These are phyloP conservation scores for Grammothele lineata DNA, from an alignment of 768 basidiomycete species.

Conservation along the genomic window DNA sequence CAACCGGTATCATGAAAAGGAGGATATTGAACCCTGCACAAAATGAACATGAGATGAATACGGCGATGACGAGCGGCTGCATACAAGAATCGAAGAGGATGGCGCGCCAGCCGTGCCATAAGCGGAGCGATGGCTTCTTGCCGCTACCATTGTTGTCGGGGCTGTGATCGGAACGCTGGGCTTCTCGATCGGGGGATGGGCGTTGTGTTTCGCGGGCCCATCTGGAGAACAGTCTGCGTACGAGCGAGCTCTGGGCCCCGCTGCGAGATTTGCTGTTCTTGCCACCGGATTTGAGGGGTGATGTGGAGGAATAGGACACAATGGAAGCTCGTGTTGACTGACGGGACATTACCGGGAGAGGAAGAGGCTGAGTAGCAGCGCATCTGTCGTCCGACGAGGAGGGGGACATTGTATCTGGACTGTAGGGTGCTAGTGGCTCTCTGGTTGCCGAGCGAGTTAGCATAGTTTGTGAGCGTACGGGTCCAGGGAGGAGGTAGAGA, in stretches of 20 bases:
- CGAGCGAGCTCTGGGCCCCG: not conserved
- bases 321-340: conserved; percentile 17
- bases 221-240: conserved; percentile 4
- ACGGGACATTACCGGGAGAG: conserved; percentile 15
- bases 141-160: conserved; percentile 9
- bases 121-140: conserved; percentile 6
- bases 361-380: conserved; percentile 7
- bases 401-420: conserved; percentile 5
- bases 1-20: conserved; percentile 58
- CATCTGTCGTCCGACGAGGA: conserved; percentile 12
- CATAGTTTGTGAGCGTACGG: too few species aligned
- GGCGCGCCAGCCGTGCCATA: conserved; percentile 48
- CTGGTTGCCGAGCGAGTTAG: conserved; percentile 12
- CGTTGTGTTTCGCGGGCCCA: conserved; percentile 1
- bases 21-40: conserved; percentile 65
- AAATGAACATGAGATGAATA: not conserved
- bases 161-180: conserved; percentile 4
- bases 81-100: conserved; percentile 56
- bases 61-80: conserved; percentile 16
- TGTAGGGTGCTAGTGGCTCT: conserved; percentile 12
- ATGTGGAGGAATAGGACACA: conserved; percentile 19
- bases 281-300: conserved; percentile 14
- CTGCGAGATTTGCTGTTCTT: conserved; percentile 1
- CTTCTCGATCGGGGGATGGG: conserved; percentile 5
- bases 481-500: not conserved